Conservation (phyloP, 345 rosid species). For the Nephelium lappaceum region DNA sequence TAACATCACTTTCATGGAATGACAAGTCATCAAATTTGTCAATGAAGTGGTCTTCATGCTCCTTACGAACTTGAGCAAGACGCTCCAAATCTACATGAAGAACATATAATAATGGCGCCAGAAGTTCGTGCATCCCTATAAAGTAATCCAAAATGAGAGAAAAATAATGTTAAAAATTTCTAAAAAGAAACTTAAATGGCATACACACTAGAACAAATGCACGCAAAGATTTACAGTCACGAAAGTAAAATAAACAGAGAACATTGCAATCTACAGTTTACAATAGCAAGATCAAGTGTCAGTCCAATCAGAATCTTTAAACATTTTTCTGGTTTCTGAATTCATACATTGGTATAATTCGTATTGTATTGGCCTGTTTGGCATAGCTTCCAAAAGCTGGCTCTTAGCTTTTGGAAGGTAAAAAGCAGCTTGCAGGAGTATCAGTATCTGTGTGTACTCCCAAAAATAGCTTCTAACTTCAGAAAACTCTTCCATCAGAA, state of each 20-base stretch:
- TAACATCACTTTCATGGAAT: slow-evolving; percentile 69
- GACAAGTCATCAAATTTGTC: slow-evolving; percentile 88
- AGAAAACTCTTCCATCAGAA: too few species aligned
- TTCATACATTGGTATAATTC: background rate
- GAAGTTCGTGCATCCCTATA: slow-evolving; percentile 95
- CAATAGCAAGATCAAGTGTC: background rate
- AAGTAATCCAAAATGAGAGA: slow-evolving; percentile 16
- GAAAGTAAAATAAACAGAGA: background rate
- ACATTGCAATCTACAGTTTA: background rate
- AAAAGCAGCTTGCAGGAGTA: too few species aligned
- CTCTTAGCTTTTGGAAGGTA: too few species aligned
- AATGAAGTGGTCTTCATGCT: slow-evolving; percentile 79
- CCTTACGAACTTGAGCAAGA: slow-evolving; percentile 80
- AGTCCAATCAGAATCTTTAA: background rate
- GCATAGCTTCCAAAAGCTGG: too few species aligned
- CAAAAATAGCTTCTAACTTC: too few species aligned
- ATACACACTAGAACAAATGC: background rate
- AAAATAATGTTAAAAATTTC: slow-evolving; percentile 4
- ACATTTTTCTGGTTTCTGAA: background rate
- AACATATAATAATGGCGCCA: slow-evolving; percentile 91
- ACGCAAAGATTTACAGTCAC: background rate
- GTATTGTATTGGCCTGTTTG: background rate
- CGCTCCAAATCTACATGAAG: slow-evolving; percentile 85
- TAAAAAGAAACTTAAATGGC: background rate
- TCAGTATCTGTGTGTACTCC: too few species aligned